Percentiles rank a stretch among this genome's conserved stretches.
phyloP scores from a whole-genome alignment of 2,329 filamentous ascomycete genomes.

The Zelopaecilomyces penicillatus region DNA sequence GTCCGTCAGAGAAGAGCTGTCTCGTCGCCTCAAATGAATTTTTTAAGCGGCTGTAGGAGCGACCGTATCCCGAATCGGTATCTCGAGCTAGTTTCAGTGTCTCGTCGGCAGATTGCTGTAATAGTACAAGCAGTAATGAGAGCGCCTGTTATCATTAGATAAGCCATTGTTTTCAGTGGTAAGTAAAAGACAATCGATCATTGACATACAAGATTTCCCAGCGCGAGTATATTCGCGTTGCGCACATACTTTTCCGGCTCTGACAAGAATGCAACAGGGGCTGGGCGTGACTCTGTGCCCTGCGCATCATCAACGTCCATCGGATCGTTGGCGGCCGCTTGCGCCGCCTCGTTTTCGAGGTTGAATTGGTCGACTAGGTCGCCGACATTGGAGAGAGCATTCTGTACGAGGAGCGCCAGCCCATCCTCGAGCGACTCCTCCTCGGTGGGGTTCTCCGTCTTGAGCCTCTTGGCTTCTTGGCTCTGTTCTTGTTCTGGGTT shows the following conservation, averaged over 20 bases:
- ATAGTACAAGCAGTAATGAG: conserved; percentile 29
- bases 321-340: conserved; percentile 19
- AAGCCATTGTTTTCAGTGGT: background rate
- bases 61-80: conserved; percentile 24
- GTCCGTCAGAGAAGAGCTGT: conserved; percentile 24
- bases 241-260: conserved; percentile 31
- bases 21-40: conserved; percentile 25
- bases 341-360: conserved; percentile 12
- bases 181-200: conserved; percentile 8
- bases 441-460: conserved; percentile 19
- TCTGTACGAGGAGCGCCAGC: conserved; percentile 30
- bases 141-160: conserved; percentile 22
- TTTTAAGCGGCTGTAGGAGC: conserved; percentile 23
- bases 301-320: conserved; percentile 26
- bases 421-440: conserved; percentile 27
- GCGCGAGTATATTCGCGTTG: conserved; percentile 28
- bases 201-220: conserved; percentile 32
- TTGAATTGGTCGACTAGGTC: conserved; percentile 28
- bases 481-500: conserved; percentile 19
- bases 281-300: conserved; percentile 20
- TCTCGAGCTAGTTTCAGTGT: conserved; percentile 25
- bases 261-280: conserved; percentile 23
- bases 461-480: conserved; percentile 26
- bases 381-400: conserved; percentile 31
- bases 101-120: conserved; percentile 29